A percentile compares a stretch with the other conserved stretches of the same genome.
Evolutionary conservation across 1,139 yeast genomes (phyloP).

Genomic region (Taiozyma onychis): DNA sequence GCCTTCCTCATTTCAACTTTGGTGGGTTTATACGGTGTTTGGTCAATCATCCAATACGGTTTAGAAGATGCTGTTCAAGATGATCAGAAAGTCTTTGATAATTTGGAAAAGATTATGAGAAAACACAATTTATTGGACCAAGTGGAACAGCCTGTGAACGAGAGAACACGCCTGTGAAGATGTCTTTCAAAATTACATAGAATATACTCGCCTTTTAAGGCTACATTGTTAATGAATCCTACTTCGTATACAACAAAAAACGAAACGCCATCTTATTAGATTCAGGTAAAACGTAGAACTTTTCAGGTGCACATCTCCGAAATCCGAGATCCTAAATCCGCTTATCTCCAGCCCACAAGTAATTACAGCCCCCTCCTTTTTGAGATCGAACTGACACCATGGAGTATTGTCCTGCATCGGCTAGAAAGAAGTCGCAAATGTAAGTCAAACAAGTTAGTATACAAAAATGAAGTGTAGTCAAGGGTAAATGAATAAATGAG

Average conservation of each 20-base stretch:
- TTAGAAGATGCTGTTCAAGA: constrained; percentile 50
- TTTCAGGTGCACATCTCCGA: background rate
- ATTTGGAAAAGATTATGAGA: constrained; percentile 20
- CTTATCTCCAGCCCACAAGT: background rate
- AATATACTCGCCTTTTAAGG: background rate
- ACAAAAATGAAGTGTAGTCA: too few species aligned
- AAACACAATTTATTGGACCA: constrained; percentile 14
- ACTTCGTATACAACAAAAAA: background rate
- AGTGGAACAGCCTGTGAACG: constrained; percentile 7
- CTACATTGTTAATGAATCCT: background rate
- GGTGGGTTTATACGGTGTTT: constrained; percentile 55
- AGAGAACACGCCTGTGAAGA: constrained; percentile 17
- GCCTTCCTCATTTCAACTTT: constrained; percentile 53
- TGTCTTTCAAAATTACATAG: background rate
- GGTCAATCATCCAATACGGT: constrained; percentile 53
- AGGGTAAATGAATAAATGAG: too few species aligned
- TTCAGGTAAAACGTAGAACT: too few species aligned
- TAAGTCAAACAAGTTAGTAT: too few species aligned
- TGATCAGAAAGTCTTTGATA: constrained; percentile 29
- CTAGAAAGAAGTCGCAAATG: too few species aligned
- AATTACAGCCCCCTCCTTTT: too few species aligned
- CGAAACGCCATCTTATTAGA: too few species aligned
- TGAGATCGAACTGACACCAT: too few species aligned
- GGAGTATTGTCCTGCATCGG: too few species aligned
- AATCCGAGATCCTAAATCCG: background rate